Conservation (phyloP, 768 basidiomycete genomes). For the Pholiota molesta region DNA sequence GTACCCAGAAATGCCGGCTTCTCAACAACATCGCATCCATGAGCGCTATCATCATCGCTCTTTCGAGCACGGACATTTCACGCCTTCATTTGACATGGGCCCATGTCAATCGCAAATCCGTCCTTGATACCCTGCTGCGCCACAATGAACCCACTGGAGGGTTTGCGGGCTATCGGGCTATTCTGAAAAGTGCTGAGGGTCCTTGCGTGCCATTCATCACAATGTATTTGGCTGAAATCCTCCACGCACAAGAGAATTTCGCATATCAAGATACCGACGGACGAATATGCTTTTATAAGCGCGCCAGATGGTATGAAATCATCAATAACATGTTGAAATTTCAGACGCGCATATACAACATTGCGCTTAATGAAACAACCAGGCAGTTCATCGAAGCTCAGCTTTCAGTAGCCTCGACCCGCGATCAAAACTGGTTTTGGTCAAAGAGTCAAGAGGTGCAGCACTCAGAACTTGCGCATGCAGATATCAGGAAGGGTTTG, state of each 20-base stretch:
- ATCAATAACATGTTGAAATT: constrained; percentile 58
- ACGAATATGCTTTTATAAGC: constrained; percentile 54
- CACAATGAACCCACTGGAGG: constrained; percentile 63
- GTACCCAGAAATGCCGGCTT: constrained; percentile 59
- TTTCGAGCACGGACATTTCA: constrained; percentile 60
- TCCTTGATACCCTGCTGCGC: constrained; percentile 53
- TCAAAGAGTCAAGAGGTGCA: constrained; percentile 61
- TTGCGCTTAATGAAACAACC: constrained; percentile 48
- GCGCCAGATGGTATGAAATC: constrained; percentile 59
- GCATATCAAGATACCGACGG: constrained; percentile 37
- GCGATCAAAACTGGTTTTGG: constrained; percentile 60
- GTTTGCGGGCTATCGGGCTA: constrained; percentile 55
- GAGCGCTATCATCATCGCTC: constrained; percentile 65
- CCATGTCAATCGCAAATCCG: constrained; percentile 55
- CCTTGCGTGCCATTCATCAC: constrained; percentile 72
- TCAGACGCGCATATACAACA: constrained; percentile 53
- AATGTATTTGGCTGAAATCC: constrained; percentile 63
- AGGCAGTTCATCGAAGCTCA: constrained; percentile 50
- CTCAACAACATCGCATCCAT: constrained; percentile 71
- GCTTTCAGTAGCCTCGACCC: constrained; percentile 40
- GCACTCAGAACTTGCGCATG: constrained; percentile 58
- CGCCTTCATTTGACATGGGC: constrained; percentile 68
- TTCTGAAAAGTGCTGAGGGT: constrained; percentile 50
- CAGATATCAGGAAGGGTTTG: constrained; percentile 68
- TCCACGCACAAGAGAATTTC: constrained; percentile 56